Base-by-base conservation (phyloP, 805 yeast species). In the Candida pini region DNA sequence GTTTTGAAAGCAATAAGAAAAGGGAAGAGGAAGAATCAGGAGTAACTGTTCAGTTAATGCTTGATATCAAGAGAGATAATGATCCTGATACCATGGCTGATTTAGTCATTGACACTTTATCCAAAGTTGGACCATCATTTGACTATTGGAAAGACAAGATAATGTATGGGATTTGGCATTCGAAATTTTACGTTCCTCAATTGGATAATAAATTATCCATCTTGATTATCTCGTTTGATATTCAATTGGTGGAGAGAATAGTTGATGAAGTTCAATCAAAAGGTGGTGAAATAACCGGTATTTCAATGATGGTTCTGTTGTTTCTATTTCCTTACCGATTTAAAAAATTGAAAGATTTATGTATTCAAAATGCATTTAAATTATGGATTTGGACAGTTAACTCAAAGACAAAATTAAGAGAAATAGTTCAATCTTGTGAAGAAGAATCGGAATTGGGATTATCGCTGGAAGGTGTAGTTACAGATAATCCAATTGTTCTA, bases 1-100 rank as follows among this genome's bases (percentile, higher is more conserved):
- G 54, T 31, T 65, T 22, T 53, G 68, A 69, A 49, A 69, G 45
- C 60, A 63, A 53, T 63, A 57, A 47, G 63, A 66, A 31, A 48
- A 57, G 32, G 62, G 67, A 34, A 10, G 21, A 26, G 10, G 13
- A 14, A 5, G 15, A 18, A 10, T 36, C 33, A 5, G 14, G 10
- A n/a, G 19, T 28, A 9, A 28, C 31, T 48, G 63, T 51, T 62
- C 66, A 58, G 66, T 62, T 47, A 64, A 59, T 62, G 64, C 41
- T 62, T 26, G 67, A 62, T 40, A 51, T 62, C 20, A 62, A 62
- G 38, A 28, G 47, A 2, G 62, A 49, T 33, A 54, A 52, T 37
- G 51, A 58, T 19, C 61, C 63, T 1, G 34, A 37, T 9, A 9
- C 29, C n/a, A 40, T 64, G 12, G 48, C 45, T 24, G 47, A 44